Conservation (phyloP, 768 basidiomycete species). For the Pilatotrama ljubarskyi region DNA sequence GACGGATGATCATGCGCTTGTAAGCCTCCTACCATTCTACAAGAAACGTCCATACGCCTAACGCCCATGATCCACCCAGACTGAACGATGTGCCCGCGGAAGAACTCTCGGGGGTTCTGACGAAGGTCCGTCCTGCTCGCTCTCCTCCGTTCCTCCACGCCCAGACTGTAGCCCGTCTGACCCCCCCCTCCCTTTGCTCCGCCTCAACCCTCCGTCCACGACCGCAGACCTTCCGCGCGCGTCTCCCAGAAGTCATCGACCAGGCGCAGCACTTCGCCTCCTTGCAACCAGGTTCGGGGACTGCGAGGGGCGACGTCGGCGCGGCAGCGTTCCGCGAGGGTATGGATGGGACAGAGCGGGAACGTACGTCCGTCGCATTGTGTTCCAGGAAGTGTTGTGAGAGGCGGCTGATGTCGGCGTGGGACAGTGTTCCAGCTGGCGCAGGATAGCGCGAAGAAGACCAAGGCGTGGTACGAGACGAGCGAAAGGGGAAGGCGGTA, state of each 20-base stretch:
- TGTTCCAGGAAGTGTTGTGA: background rate
- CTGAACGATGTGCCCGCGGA: slow-evolving; percentile 73
- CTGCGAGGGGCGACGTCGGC: slow-evolving; percentile 51
- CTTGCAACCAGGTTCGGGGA: slow-evolving; percentile 34
- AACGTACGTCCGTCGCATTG: slow-evolving; percentile 57
- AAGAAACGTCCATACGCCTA: background rate
- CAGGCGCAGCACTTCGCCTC: slow-evolving; percentile 86
- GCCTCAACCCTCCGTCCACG: slow-evolving; percentile 16
- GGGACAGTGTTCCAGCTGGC: slow-evolving; percentile 78
- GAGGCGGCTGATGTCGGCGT: background rate
- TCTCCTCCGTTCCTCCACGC: background rate
- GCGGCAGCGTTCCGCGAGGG: slow-evolving; percentile 87
- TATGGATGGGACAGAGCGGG: slow-evolving; percentile 88
- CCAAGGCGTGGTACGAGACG: slow-evolving; percentile 85
- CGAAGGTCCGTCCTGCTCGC: slow-evolving; percentile 46
- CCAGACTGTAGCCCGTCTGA: no score
- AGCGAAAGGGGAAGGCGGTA: slow-evolving; percentile 55
- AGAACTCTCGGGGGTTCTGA: slow-evolving; percentile 70
- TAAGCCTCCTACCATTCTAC: slow-evolving; percentile 40
- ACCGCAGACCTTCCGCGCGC: slow-evolving; percentile 69
- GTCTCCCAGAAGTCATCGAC: slow-evolving; percentile 77
- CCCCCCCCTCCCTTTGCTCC: background rate
- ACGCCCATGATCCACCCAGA: slow-evolving; percentile 41
- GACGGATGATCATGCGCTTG: slow-evolving; percentile 84
- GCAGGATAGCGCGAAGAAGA: slow-evolving; percentile 75